These are phyloP conservation scores for Paragyromitra xinjiangensis DNA, from an alignment of 495 filamentous ascomycete genomes.

Conservation along the genomic window DNA sequence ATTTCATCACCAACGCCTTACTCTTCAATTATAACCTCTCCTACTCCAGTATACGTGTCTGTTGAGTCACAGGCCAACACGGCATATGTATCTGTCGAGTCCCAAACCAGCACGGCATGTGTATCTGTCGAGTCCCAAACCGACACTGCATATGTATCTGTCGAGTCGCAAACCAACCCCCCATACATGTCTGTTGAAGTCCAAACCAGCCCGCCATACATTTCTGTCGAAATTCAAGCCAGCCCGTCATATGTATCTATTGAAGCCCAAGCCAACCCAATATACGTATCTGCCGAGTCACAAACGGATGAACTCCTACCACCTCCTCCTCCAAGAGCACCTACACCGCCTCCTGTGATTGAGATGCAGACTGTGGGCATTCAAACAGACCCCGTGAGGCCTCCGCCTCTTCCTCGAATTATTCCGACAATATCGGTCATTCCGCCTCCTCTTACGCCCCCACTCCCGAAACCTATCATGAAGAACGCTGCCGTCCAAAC, in stretches of 20 bases:
- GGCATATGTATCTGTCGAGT: conserved; percentile 32
- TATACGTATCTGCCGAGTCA: conserved; percentile 36
- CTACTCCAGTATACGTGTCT: conserved; percentile 57
- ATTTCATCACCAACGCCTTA: conserved; percentile 53
- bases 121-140: conserved; percentile 24
- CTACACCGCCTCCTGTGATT: conserved; percentile 42
- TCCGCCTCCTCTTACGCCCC: conserved; percentile 68
- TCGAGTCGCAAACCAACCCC: conserved; percentile 51
- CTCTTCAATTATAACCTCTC: conserved; percentile 56
- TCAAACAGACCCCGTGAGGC: conserved; percentile 71
- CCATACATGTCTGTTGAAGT: conserved; percentile 52
- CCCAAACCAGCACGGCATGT: conserved; percentile 11
- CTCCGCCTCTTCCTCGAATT: conserved; percentile 59
- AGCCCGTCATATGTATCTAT: conserved; percentile 32
- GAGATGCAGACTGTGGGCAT: conserved; percentile 70
- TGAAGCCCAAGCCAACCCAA: conserved; percentile 30
- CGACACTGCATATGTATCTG: conserved; percentile 18
- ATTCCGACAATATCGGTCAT: conserved; percentile 72
- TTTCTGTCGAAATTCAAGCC: conserved; percentile 26
- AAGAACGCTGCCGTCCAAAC: conserved; percentile 62
- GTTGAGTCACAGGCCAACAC: conserved; percentile 36
- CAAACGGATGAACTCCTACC: conserved; percentile 67
- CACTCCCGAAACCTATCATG: conserved; percentile 64
- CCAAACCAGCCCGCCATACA: conserved; percentile 33
- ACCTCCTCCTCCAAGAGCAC: conserved; percentile 70